These are phyloP conservation scores for Apiospora aurea DNA, from an alignment of 2,329 filamentous ascomycete species.

Conservation along the genomic window DNA sequence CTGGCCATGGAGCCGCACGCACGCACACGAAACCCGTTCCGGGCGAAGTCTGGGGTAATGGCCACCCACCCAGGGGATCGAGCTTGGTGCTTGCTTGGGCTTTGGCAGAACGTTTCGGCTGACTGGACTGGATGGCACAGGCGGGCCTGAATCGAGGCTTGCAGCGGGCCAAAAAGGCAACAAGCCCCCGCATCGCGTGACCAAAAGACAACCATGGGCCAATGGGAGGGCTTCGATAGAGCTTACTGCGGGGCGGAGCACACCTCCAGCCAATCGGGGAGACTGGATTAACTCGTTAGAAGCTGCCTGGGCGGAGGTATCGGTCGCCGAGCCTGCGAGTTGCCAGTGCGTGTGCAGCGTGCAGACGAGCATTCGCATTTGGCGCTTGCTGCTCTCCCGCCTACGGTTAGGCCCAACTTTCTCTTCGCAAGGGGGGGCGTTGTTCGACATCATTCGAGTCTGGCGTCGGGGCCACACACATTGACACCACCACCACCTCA, in stretches of 20 bases:
- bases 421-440: neutral
- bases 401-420: conserved; percentile 11
- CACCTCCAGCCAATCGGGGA: neutral
- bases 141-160: neutral
- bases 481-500: too few relatives aligned
- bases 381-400: neutral
- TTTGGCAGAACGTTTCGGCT: neutral
- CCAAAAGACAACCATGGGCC: neutral
- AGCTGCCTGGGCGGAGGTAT: neutral
- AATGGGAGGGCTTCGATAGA: neutral
- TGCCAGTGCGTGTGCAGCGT: neutral
- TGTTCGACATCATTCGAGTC: conserved; percentile 21
- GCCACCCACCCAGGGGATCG: neutral
- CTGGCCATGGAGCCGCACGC: neutral
- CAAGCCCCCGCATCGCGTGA: conserved; percentile 24
- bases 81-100: neutral
- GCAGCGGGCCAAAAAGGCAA: neutral
- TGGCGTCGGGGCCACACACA: neutral
- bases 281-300: neutral
- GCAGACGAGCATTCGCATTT: too few relatives aligned
- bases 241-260: neutral
- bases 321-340: neutral
- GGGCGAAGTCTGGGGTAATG: conserved; percentile 7
- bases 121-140: neutral
- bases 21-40: neutral